Percentiles rank a stretch among this genome's conserved stretches.
Evolutionary conservation across 768 basidiomycete genomes (phyloP).

Genomic region (Hirschioporus abietinus): DNA sequence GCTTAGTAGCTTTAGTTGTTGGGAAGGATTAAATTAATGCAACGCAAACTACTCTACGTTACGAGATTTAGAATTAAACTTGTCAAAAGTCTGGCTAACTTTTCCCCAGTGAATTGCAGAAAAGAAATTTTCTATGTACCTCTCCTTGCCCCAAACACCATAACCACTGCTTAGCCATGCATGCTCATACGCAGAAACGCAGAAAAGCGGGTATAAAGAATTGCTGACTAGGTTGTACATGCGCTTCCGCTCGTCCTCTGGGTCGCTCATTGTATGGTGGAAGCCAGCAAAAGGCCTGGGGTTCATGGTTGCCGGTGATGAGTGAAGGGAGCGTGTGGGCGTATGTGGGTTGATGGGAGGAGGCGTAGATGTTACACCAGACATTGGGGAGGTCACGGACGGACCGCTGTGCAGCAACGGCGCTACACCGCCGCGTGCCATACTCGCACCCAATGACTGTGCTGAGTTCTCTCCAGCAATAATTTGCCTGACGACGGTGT

Average conservation of each 20-base stretch:
- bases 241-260: neutral
- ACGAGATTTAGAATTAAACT: neutral
- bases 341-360: conserved; percentile 26
- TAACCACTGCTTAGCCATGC: conserved; percentile 82
- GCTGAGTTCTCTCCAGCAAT: neutral
- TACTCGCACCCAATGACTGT: conserved; percentile 4
- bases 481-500: conserved; percentile 19
- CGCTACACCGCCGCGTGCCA: neutral
- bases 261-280: too few relatives aligned
- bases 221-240: conserved; percentile 36
- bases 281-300: neutral
- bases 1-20: neutral
- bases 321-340: conserved; percentile 26
- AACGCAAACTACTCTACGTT: neutral
- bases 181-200: conserved; percentile 76
- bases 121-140: conserved; percentile 83
- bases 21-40: neutral
- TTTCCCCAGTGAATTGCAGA: conserved; percentile 72
- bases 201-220: conserved; percentile 68
- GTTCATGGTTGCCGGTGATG: conserved; percentile 9
- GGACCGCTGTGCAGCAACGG: neutral
- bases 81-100: conserved; percentile 26
- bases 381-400: conserved; percentile 30
- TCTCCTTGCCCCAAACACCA: conserved; percentile 88
- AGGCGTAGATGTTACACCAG: conserved; percentile 32